Base-by-base conservation (phyloP, 768 basidiomycete species). In the Kwoniella sp. region DNA sequence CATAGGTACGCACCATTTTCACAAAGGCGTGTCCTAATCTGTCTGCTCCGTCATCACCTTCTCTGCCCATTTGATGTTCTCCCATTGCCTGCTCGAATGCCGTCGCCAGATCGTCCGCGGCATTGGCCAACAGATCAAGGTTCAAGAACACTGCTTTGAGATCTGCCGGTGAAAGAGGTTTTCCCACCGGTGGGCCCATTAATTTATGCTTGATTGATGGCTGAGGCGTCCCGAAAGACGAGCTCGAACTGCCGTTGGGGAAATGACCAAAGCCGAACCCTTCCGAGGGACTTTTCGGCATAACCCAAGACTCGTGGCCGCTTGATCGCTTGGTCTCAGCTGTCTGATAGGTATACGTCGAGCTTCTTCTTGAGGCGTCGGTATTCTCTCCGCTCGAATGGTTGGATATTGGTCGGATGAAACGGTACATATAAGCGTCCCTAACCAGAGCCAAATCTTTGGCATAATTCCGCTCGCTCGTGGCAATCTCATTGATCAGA, bases 401-500 rank as follows among this genome's bases (percentile, higher is more conserved):
- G 33, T 60, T 64, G 17, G 73, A 73, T 2, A 54, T 33, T 15
- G 77, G 78, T 24, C 77, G 63, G 15, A 74, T n/a, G 49, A 58
- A 61, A 2, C 74, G 61, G 26, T 54, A 60, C 40, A 79, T 55
- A 63, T 77, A 80, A 5, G 77, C 79, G 59, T 81, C 79, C 5
- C 80, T 68, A 19, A 81, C 64, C 26, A 80, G 64, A 7, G 74
- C 74, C 8, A 81, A 68, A 58, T 81, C 80, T 21, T 65, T 68
- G 1, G 80, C 79, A 65, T 79, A 81, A 7, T 72, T 66, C 24
- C 79, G 71, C 57, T 81, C 80, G 22, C 78, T 79, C 10, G 68
- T 62, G 15, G 69, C 70, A 33, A 81, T 80, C 64, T 81, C 80
- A 40, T 77, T 69, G 24, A 81, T 71, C 21, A 81, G 72, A 46